A percentile compares a stretch with the other conserved stretches of the same genome.
These are phyloP conservation scores for Lactarius akahatsu DNA, from an alignment of 768 basidiomycete genomes.

Conservation along the genomic window DNA sequence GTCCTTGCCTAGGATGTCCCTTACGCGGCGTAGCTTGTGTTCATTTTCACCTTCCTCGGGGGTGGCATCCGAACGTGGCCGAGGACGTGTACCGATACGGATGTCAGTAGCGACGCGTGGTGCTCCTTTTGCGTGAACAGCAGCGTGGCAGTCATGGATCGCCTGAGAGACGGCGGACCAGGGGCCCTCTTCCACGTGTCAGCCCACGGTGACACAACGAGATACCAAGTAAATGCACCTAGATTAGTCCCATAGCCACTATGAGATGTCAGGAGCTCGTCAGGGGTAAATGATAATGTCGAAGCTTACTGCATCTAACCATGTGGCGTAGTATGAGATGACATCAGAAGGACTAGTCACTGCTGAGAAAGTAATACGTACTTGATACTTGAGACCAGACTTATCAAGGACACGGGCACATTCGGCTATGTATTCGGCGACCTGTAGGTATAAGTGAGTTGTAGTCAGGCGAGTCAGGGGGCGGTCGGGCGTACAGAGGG, in stretches of 20 bases:
- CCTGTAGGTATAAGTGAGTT: slow-evolving; percentile 41
- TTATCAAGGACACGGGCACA: slow-evolving; percentile 81
- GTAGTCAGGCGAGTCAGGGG: neutral
- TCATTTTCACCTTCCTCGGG: slow-evolving; percentile 71
- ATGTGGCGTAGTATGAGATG: neutral
- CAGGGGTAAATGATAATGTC: neutral
- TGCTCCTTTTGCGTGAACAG: slow-evolving; percentile 74
- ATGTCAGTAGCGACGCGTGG: slow-evolving; percentile 88
- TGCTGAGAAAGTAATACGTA: slow-evolving; percentile 34
- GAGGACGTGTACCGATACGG: slow-evolving; percentile 84
- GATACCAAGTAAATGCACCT: slow-evolving; percentile 42
- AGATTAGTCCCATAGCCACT: slow-evolving; percentile 94
- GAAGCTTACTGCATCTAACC: slow-evolving; percentile 65
- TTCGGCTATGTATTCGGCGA: slow-evolving; percentile 76
- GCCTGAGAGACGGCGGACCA: slow-evolving; percentile 83
- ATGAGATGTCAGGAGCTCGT: slow-evolving; percentile 5
- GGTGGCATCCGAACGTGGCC: slow-evolving; percentile 39
- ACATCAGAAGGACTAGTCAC: neutral
- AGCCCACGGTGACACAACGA: neutral
- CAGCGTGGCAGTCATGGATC: slow-evolving; percentile 89
- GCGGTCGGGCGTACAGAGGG: slow-evolving; percentile 53
- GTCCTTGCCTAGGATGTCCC: slow-evolving; percentile 63
- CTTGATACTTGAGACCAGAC: slow-evolving; percentile 81
- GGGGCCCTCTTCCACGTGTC: slow-evolving; percentile 58
- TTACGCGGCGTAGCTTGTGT: slow-evolving; percentile 75